phyloP scores from a whole-genome alignment of 2,329 filamentous ascomycete genomes.

The Zasmidium cellare region DNA sequence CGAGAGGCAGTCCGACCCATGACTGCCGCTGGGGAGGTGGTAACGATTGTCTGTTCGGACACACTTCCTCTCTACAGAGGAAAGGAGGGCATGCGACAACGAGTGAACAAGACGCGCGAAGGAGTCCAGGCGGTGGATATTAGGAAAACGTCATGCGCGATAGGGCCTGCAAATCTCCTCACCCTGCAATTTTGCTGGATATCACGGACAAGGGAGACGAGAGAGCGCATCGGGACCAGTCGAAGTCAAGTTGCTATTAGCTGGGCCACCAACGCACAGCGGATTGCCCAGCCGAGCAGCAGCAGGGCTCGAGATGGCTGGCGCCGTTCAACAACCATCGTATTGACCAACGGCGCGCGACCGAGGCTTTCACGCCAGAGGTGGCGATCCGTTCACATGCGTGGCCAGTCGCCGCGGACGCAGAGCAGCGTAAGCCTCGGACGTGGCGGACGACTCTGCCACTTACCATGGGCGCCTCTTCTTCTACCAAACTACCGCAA shows the following conservation, averaged over 20 bases:
- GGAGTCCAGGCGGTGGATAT: background rate
- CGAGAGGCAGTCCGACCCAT: constrained; percentile 8
- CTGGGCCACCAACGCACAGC: background rate
- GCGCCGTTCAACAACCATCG: background rate
- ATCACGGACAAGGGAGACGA: background rate
- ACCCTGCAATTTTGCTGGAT: background rate
- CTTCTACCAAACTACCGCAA: background rate
- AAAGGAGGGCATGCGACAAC: background rate
- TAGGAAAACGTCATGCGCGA: background rate
- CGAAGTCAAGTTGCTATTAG: background rate
- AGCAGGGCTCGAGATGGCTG: background rate
- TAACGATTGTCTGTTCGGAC: background rate
- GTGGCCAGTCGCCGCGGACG: background rate
- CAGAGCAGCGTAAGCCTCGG: background rate
- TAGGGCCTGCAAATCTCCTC: background rate
- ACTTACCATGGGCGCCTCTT: background rate
- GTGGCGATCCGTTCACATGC: background rate
- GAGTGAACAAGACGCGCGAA: background rate
- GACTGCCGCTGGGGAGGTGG: background rate
- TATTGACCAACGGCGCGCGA: background rate
- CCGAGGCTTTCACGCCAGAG: background rate
- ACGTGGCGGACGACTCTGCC: background rate
- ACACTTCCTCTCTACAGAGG: background rate
- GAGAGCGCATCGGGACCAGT: background rate
- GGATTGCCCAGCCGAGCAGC: background rate